Percentiles rank a stretch among this genome's conserved stretches.
These are phyloP conservation scores for Quaeritorhiza haematococci DNA, from an alignment of 371 early-diverging fungal species.

Conservation along the genomic window DNA sequence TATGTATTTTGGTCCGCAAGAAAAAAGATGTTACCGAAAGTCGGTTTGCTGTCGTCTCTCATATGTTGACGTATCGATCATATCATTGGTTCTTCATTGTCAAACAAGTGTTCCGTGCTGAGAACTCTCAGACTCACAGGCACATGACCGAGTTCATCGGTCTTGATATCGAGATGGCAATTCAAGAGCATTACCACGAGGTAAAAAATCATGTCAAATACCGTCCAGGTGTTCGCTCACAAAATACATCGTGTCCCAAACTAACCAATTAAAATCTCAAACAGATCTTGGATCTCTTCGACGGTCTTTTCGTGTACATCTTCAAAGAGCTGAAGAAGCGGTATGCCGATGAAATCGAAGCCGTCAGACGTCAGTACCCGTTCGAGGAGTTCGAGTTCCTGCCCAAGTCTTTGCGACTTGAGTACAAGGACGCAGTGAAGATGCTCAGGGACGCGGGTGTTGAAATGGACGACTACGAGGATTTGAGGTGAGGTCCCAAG, in stretches of 20 bases:
- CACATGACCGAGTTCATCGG: slow-evolving; percentile 99
- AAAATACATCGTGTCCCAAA: not conserved
- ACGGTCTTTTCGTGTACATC: slow-evolving; percentile 87
- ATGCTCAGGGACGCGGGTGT: slow-evolving; percentile 89
- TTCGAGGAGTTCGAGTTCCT: slow-evolving; percentile 88
- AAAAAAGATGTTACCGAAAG: too few species aligned
- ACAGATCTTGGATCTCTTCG: slow-evolving; percentile 79
- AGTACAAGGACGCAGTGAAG: slow-evolving; percentile 88
- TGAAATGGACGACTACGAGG: slow-evolving; percentile 90
- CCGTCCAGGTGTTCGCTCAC: too few species aligned
- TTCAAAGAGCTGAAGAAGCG: slow-evolving; percentile 83
- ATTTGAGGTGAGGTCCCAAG: slow-evolving; percentile 53
- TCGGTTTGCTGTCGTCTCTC: not conserved
- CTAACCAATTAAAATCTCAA: not conserved
- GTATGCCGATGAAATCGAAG: slow-evolving; percentile 79
- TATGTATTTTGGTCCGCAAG: too few species aligned
- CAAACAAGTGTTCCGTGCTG: slow-evolving; percentile 93
- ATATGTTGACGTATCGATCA: not conserved
- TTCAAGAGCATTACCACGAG: slow-evolving; percentile 97
- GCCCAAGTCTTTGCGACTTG: slow-evolving; percentile 82
- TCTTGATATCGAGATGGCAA: slow-evolving; percentile 99
- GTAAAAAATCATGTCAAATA: too few species aligned
- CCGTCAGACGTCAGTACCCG: slow-evolving; percentile 87
- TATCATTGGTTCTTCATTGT: too few species aligned
- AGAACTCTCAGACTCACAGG: slow-evolving; percentile 97